phyloP scores from a whole-genome alignment of 2,329 filamentous ascomycete genomes.

The Talaromyces marneffei region DNA sequence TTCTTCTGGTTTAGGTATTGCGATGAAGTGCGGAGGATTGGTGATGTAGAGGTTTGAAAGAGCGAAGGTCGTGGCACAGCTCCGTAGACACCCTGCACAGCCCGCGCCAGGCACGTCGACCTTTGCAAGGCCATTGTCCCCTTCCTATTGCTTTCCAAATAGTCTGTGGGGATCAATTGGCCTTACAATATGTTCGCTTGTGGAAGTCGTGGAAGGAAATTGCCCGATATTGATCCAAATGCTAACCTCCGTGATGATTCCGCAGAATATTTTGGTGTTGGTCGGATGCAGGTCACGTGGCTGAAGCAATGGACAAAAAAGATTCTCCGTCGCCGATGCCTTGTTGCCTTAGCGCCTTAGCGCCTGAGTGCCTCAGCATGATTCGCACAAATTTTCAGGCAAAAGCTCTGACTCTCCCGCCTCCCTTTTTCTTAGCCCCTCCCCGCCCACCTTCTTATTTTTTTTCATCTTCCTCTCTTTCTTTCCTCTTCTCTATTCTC shows the following conservation, averaged over 20 bases:
- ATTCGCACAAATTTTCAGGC: constrained; percentile 24
- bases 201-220: constrained; percentile 8
- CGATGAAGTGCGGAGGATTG: neutral
- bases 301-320: constrained; percentile 11
- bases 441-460: constrained; percentile 11
- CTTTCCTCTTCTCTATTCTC: constrained; percentile 17
- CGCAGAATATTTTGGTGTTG: constrained; percentile 12
- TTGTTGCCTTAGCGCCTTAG: neutral
- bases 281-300: constrained; percentile 21
- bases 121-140: constrained; percentile 34
- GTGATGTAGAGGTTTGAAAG: constrained; percentile 34
- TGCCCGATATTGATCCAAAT: neutral
- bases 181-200: constrained; percentile 17
- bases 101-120: constrained; percentile 30
- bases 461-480: constrained; percentile 14
- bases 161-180: constrained; percentile 7
- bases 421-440: constrained; percentile 21
- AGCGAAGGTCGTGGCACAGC: constrained; percentile 33
- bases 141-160: constrained; percentile 16
- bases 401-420: constrained; percentile 15
- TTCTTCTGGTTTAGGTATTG: constrained; percentile 3
- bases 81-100: constrained; percentile 28
- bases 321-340: constrained; percentile 22
- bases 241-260: neutral
- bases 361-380: constrained; percentile 7